phyloP scores from a whole-genome alignment of 2,329 filamentous ascomycete genomes.

The Epichloe uncinata region DNA sequence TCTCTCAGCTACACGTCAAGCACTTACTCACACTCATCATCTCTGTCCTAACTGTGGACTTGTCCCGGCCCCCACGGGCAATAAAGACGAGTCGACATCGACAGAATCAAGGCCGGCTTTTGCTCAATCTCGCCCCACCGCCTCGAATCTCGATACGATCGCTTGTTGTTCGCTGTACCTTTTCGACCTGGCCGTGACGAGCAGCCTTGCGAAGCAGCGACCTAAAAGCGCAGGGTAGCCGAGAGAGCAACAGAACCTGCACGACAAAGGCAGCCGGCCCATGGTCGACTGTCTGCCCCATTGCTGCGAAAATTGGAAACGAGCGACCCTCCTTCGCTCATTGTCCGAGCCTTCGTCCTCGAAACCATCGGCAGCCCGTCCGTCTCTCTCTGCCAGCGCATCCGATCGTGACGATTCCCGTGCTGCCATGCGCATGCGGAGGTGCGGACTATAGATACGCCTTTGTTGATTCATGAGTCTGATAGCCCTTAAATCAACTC shows the following conservation, averaged over 20 bases:
- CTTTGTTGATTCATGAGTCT: background rate
- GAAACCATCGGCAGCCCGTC: background rate
- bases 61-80: background rate
- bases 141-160: background rate
- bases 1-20: background rate
- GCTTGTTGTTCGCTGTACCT: background rate
- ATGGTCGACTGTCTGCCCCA: background rate
- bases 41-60: background rate
- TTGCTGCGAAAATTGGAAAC: background rate
- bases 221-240: background rate
- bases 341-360: background rate
- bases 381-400: background rate
- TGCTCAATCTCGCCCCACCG: background rate
- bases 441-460: background rate
- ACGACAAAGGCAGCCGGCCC: background rate
- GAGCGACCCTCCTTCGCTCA: background rate
- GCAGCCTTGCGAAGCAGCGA: background rate
- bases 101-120: background rate
- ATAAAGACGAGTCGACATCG: background rate
- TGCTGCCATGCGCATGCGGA: slow-evolving; percentile 2
- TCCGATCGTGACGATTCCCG: background rate
- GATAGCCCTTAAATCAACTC: background rate
- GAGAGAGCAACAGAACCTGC: background rate
- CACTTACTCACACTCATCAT: background rate
- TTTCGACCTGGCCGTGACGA: background rate